These are phyloP conservation scores for Stephania yunnanensis DNA, from an alignment of 164 flowering plant genomes.

Conservation along the genomic window DNA sequence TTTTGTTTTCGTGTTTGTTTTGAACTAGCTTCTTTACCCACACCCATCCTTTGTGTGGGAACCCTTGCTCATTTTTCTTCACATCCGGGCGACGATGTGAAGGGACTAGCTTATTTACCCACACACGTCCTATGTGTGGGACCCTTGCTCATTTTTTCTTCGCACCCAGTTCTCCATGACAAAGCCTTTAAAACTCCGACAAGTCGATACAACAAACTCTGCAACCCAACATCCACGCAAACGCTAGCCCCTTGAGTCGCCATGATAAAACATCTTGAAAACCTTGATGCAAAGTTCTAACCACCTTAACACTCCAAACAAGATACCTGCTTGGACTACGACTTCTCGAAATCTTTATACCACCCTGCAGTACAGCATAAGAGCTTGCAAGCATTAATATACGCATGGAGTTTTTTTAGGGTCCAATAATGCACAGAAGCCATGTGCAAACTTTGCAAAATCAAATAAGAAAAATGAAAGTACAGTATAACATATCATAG, in stretches of 20 bases:
- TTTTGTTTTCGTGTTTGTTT: no score
- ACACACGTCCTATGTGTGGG: no score
- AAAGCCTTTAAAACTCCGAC: neutral
- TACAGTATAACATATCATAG: no score
- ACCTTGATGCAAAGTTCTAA: neutral
- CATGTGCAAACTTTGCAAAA: no score
- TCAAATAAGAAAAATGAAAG: no score
- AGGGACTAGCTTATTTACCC: no score
- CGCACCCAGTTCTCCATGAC: neutral
- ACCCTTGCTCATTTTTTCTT: no score
- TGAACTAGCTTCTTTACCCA: no score
- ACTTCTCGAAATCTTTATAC: constrained; percentile 60
- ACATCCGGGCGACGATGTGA: no score
- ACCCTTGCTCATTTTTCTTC: no score
- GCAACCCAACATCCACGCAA: neutral
- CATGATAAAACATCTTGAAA: neutral
- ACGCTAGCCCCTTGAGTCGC: neutral
- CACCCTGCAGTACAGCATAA: constrained; percentile 34
- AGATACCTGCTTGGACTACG: constrained; percentile 86
- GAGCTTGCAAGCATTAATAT: neutral
- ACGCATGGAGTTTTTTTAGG: neutral
- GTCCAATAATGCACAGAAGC: no score
- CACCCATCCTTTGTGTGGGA: no score
- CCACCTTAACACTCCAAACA: neutral
- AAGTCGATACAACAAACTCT: neutral